Percentiles rank a stretch among this genome's conserved stretches.
Evolutionary conservation across 352 stramenopile species (phyloP).

Genomic region (Nothophytophthora sp.): DNA sequence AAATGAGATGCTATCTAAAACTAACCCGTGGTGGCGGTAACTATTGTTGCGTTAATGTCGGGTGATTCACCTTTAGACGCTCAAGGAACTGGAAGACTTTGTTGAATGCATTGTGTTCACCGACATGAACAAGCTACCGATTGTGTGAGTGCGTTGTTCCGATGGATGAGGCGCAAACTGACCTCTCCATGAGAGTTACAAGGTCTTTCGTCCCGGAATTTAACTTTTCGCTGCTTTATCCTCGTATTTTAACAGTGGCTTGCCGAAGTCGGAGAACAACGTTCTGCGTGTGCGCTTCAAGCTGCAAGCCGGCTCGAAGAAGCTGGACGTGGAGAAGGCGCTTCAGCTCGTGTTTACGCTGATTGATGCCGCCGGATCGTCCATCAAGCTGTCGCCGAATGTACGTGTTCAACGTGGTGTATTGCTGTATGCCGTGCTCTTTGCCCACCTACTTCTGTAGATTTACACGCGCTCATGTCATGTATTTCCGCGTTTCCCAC

Average conservation of each 20-base stretch:
- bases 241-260: slow-evolving; percentile 39
- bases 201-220: background rate
- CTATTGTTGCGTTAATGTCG: background rate
- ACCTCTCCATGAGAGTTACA: background rate
- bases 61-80: slow-evolving; percentile 29
- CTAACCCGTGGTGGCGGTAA: background rate
- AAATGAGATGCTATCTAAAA: background rate
- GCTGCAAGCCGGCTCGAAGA: slow-evolving; percentile 57
- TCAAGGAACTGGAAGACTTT: slow-evolving; percentile 68
- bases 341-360: slow-evolving; percentile 50
- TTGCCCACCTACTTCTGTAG: background rate
- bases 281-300: slow-evolving; percentile 69
- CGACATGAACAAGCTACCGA: slow-evolving; percentile 66
- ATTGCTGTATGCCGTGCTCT: too few relatives aligned
- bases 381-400: slow-evolving; percentile 77
- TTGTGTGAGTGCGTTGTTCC: slow-evolving; percentile 45
- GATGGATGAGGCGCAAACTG: too few relatives aligned
- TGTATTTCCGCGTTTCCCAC: slow-evolving; percentile 1
- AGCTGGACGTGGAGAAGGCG: slow-evolving; percentile 50
- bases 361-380: slow-evolving; percentile 66
- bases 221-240: background rate
- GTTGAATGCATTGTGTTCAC: slow-evolving; percentile 80
- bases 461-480: background rate
- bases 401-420: slow-evolving; percentile 30
- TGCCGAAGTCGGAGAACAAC: slow-evolving; percentile 63